A percentile compares a stretch with the other conserved stretches of the same genome.
These are phyloP conservation scores for Pestalotiopsis sp. DNA, from an alignment of 2,329 filamentous ascomycete species.

Conservation along the genomic window DNA sequence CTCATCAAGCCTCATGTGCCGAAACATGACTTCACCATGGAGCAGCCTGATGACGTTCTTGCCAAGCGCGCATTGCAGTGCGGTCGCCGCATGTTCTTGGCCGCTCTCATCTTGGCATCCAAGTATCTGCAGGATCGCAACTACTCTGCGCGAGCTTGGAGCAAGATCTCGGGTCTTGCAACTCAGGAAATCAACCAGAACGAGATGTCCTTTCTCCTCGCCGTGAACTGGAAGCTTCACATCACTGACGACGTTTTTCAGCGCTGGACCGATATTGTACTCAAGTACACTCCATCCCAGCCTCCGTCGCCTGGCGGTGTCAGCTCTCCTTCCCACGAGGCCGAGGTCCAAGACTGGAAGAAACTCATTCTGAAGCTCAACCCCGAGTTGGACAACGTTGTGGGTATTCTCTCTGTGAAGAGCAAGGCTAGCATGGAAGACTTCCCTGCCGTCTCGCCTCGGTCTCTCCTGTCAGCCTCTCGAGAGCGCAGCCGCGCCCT, in stretches of 20 bases:
- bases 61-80: constrained; percentile 84
- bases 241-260: constrained; percentile 87
- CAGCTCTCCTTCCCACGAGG: constrained; percentile 39
- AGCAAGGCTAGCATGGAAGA: constrained; percentile 31
- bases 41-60: constrained; percentile 73
- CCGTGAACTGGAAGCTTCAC: constrained; percentile 93
- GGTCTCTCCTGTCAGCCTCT: constrained; percentile 44
- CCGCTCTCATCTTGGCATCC: constrained; percentile 90
- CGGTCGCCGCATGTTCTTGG: constrained; percentile 94
- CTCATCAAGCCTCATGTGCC: constrained; percentile 91
- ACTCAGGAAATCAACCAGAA: constrained; percentile 95
- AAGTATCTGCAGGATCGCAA: constrained; percentile 98
- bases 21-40: constrained; percentile 79
- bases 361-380: constrained; percentile 57
- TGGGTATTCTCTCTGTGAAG: constrained; percentile 44
- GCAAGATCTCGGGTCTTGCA: constrained; percentile 96
- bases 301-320: constrained; percentile 53
- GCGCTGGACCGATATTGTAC: constrained; percentile 89
- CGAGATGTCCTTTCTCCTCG: constrained; percentile 85
- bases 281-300: constrained; percentile 74
- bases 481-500: constrained; percentile 34
- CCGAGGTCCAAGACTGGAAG: constrained; percentile 57
- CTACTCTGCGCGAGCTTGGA: constrained; percentile 97
- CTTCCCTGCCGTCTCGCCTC: constrained; percentile 38
- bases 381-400: constrained; percentile 58